These are phyloP conservation scores for Termitomyces sp. DNA, from an alignment of 768 basidiomycete genomes.

Conservation along the genomic window DNA sequence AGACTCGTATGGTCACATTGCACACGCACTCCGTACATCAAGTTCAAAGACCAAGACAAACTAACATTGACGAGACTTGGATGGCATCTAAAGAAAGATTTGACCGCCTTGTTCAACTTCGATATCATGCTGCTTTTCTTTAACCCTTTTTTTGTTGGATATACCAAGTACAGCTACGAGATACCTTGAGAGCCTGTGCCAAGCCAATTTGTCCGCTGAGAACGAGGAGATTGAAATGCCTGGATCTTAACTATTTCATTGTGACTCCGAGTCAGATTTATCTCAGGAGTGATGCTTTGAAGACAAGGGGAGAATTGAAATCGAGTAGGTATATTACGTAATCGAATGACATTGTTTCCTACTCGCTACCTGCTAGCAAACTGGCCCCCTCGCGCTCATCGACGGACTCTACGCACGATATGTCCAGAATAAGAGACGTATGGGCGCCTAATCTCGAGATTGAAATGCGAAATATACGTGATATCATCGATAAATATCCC, in stretches of 20 bases:
- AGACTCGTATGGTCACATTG: constrained; percentile 72
- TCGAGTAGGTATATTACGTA: neutral
- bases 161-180: neutral
- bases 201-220: neutral
- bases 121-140: neutral
- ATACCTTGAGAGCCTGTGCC: neutral
- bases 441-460: constrained; percentile 91
- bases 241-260: neutral
- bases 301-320: neutral
- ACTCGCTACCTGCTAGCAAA: neutral
- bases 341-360: neutral
- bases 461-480: constrained; percentile 87
- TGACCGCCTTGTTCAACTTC: neutral
- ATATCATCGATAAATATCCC: constrained; percentile 84
- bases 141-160: neutral
- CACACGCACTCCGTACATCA: constrained; percentile 44
- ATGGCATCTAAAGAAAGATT: neutral
- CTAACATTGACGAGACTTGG: neutral
- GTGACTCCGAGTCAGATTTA: neutral
- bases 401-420: constrained; percentile 21
- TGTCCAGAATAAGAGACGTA: constrained; percentile 90
- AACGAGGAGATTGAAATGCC: neutral
- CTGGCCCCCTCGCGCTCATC: constrained; percentile 17
- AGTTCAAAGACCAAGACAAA: constrained; percentile 28
- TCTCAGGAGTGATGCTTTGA: neutral